phyloP scores from a whole-genome alignment of 495 filamentous ascomycete genomes.

The Hypoxylon intermedium region DNA sequence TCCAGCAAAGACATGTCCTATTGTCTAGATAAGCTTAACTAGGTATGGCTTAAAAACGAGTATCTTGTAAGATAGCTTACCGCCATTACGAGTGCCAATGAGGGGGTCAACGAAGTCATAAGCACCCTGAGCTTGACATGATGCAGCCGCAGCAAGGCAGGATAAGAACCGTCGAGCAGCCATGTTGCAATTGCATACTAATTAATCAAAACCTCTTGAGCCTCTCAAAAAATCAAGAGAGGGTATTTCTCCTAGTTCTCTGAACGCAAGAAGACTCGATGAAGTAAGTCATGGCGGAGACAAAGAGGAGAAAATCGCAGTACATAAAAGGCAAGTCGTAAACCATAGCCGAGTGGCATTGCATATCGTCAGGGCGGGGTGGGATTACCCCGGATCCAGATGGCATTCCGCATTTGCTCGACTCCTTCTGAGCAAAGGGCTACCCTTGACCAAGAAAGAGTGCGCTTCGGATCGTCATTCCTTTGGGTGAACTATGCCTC shows the following conservation, averaged over 20 bases:
- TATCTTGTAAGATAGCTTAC: constrained; percentile 65
- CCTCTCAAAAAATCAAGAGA: no score
- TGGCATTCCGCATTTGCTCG: constrained; percentile 23
- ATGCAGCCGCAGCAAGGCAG: constrained; percentile 24
- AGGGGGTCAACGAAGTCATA: constrained; percentile 59
- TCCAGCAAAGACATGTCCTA: constrained; percentile 58
- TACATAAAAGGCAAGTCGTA: constrained; percentile 26
- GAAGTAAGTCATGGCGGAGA: constrained; percentile 1
- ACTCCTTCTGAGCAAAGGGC: constrained; percentile 2
- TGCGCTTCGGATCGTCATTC: constrained; percentile 22
- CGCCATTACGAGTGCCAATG: constrained; percentile 67
- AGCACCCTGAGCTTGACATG: constrained; percentile 16
- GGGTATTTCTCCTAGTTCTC: no score
- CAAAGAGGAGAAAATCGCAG: constrained; percentile 16
- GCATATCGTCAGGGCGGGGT: constrained; percentile 33
- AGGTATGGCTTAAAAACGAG: not conserved
- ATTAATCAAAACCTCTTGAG: constrained; percentile 13
- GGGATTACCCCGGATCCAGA: constrained; percentile 27
- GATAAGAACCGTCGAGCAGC: constrained; percentile 26
- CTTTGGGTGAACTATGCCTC: constrained; percentile 17
- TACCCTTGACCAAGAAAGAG: constrained; percentile 3
- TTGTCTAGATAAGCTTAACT: constrained; percentile 9
- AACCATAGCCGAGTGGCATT: constrained; percentile 20
- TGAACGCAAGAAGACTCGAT: not conserved
- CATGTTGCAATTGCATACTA: constrained; percentile 32